Conservation (phyloP, 2,329 filamentous ascomycete species). For the Phialemonium atrogriseum region DNA sequence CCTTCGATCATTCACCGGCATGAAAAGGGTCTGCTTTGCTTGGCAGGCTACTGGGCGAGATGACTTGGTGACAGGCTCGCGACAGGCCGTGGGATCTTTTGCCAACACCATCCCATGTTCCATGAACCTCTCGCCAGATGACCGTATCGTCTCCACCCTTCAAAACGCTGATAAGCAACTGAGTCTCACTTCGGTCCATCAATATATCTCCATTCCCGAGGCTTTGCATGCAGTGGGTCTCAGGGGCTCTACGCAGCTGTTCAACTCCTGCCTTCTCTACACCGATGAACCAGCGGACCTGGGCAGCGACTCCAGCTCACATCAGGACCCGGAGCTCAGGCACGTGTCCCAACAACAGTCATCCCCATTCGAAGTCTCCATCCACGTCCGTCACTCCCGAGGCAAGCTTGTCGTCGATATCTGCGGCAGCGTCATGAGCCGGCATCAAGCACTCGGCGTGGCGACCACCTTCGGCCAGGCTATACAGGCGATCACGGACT, state of each 20-base stretch:
- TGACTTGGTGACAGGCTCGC: constrained; percentile 30
- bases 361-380: constrained; percentile 37
- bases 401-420: constrained; percentile 35
- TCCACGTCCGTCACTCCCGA: constrained; percentile 33
- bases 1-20: constrained; percentile 44
- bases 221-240: constrained; percentile 37
- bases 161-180: constrained; percentile 22
- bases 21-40: constrained; percentile 46
- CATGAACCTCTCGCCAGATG: constrained; percentile 22
- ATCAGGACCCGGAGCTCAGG: constrained; percentile 19
- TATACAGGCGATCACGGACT: constrained; percentile 34
- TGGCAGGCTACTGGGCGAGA: constrained; percentile 37
- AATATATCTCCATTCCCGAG: constrained; percentile 35
- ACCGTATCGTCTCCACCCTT: constrained; percentile 23
- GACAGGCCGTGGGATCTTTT: constrained; percentile 37
- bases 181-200: constrained; percentile 25
- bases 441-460: constrained; percentile 37
- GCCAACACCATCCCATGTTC: constrained; percentile 28
- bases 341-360: constrained; percentile 31
- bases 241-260: constrained; percentile 30
- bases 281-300: constrained; percentile 29
- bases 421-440: constrained; percentile 32
- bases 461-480: constrained; percentile 45
- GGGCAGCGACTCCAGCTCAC: constrained; percentile 22
- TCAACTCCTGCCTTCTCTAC: constrained; percentile 44